These are phyloP conservation scores for Omphalotus guepiniiformis DNA, from an alignment of 768 basidiomycete species.

Conservation along the genomic window DNA sequence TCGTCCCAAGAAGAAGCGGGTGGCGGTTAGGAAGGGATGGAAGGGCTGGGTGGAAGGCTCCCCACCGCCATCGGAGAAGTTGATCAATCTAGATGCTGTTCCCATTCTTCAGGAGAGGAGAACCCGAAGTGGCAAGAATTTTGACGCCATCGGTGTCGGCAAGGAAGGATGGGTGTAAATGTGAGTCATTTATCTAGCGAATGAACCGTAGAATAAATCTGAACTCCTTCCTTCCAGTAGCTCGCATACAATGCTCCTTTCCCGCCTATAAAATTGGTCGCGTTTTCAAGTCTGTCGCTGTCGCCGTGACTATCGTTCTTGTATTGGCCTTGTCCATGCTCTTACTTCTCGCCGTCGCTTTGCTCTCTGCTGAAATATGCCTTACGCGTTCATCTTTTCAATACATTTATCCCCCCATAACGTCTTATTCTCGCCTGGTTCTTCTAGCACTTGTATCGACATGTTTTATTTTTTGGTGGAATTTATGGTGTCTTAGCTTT, in stretches of 20 bases:
- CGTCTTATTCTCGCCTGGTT: neutral
- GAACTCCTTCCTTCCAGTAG: constrained; percentile 25
- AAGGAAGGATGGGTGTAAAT: constrained; percentile 72
- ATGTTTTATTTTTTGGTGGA: no score
- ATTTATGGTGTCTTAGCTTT: no score
- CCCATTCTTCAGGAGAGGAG: constrained; percentile 68
- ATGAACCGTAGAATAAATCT: constrained; percentile 51
- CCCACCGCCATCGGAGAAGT: constrained; percentile 71
- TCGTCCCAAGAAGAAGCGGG: constrained; percentile 53
- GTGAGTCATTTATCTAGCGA: constrained; percentile 34
- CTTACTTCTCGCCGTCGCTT: neutral
- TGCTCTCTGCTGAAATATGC: constrained; percentile 3
- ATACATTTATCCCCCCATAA: constrained; percentile 10
- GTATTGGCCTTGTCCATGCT: neutral
- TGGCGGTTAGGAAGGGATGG: constrained; percentile 76
- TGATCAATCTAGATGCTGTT: constrained; percentile 77
- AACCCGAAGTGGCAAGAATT: constrained; percentile 82
- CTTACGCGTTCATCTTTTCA: constrained; percentile 2
- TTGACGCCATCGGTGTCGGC: constrained; percentile 76
- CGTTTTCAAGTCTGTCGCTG: neutral
- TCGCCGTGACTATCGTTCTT: constrained; percentile 7
- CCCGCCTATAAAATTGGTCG: constrained; percentile 17
- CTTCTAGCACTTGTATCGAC: constrained; percentile 7
- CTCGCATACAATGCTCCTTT: constrained; percentile 15
- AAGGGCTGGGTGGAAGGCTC: constrained; percentile 91